phyloP scores from a whole-genome alignment of 176 grass and related monocot genomes.

The Olyra latifolia region DNA sequence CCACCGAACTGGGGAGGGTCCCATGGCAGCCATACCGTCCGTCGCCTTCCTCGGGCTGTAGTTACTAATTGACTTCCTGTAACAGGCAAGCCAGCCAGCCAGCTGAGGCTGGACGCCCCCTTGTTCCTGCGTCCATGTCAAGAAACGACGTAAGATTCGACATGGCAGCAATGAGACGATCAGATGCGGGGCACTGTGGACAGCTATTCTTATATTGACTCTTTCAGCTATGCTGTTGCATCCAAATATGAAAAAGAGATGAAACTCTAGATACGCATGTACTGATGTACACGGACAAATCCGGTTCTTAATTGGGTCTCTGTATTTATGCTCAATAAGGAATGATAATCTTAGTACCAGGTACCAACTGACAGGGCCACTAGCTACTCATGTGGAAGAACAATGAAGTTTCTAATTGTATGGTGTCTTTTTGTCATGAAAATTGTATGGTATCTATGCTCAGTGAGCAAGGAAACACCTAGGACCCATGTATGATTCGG shows the following conservation, averaged over 20 bases:
- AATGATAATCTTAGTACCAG: neutral
- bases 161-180: neutral
- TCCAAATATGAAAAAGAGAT: neutral
- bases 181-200: neutral
- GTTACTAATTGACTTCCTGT: conserved; percentile 14
- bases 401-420: neutral
- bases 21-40: conserved; percentile 30
- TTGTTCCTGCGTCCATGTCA: conserved; percentile 16
- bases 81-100: conserved; percentile 26
- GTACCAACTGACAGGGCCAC: neutral
- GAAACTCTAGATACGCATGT: neutral
- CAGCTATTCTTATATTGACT: neutral
- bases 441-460: neutral
- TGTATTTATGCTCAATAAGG: neutral
- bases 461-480: neutral
- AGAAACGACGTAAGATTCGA: neutral
- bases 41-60: conserved; percentile 39
- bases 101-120: neutral
- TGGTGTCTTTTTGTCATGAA: neutral
- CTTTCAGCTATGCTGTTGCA: conserved; percentile 11
- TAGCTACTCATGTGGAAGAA: neutral
- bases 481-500: neutral
- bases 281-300: neutral
- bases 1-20: conserved; percentile 19
- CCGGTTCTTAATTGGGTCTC: neutral